phyloP scores from a whole-genome alignment of 805 yeast species.

The Ogataea methanolica region DNA sequence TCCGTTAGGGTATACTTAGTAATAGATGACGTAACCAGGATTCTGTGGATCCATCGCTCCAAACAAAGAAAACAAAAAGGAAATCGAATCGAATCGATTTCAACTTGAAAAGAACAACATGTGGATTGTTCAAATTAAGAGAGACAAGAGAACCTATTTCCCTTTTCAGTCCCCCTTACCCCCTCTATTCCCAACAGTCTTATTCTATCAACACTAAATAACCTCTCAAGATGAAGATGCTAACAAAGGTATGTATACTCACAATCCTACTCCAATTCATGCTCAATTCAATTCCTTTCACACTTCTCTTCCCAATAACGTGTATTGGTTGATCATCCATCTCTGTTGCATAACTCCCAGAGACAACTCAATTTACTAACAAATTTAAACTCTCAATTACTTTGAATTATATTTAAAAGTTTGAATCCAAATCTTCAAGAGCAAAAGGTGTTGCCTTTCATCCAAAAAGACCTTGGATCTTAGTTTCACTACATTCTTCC shows the following conservation, averaged over 20 bases:
- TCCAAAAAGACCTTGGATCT: conserved; percentile 92
- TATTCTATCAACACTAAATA: background rate
- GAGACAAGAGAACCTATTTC: background rate
- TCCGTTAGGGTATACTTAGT: no score
- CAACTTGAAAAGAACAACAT: no score
- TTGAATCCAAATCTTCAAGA: conserved; percentile 96
- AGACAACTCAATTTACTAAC: no score
- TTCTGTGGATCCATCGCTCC: no score
- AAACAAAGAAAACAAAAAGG: no score
- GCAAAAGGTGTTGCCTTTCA: conserved; percentile 98
- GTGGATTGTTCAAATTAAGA: no score
- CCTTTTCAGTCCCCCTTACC: background rate
- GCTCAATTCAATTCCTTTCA: no score
- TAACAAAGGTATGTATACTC: conserved; percentile 51
- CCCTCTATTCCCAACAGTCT: background rate
- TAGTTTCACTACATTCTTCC: conserved; percentile 93
- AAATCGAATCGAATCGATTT: no score
- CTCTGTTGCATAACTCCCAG: background rate
- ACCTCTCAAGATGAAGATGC: conserved; percentile 69
- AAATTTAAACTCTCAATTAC: background rate
- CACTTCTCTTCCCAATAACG: no score
- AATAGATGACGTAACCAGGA: no score
- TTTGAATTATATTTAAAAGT: conserved; percentile 36
- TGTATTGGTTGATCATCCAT: no score
- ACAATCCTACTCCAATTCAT: background rate